Evolutionary conservation across 164 flowering plant genomes (phyloP).

Genomic region (Umbellularia californica): DNA sequence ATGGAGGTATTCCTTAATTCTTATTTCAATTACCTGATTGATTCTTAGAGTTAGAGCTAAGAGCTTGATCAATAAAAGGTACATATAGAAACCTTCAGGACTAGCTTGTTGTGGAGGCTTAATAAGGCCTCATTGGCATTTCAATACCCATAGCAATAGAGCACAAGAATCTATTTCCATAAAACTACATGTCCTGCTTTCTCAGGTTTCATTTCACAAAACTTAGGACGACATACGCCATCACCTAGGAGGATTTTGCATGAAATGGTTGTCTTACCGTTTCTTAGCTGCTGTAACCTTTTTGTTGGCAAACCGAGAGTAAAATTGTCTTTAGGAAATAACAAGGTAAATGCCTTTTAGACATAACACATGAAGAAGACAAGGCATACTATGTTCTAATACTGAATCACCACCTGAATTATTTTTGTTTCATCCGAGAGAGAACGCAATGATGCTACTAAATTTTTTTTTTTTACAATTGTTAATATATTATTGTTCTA

Average conservation of each 20-base stretch:
- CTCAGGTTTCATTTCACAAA: neutral
- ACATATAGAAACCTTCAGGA: neutral
- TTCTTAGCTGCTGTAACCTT: too few species aligned
- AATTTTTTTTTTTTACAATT: neutral
- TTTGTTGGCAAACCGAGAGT: too few species aligned
- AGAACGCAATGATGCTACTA: neutral
- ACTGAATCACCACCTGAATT: neutral
- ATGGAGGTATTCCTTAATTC: slow-evolving; percentile 27
- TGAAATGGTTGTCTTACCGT: too few species aligned
- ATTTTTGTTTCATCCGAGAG: neutral
- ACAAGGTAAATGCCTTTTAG: neutral
- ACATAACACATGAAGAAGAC: neutral
- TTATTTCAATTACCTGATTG: too few species aligned
- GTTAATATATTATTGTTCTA: neutral
- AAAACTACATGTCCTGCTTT: neutral
- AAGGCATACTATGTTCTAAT: neutral
- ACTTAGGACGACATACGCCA: too few species aligned
- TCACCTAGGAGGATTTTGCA: too few species aligned
- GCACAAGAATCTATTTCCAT: too few species aligned
- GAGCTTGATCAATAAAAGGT: neutral
- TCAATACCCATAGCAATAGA: neutral
- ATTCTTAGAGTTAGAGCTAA: neutral
- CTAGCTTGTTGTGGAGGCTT: neutral
- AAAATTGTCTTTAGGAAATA: too few species aligned
- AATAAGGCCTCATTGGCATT: neutral